Percentiles rank a stretch among this genome's conserved stretches.
Evolutionary conservation across 2,329 filamentous ascomycete genomes (phyloP).

Genomic region (Fusarium dlaminii): DNA sequence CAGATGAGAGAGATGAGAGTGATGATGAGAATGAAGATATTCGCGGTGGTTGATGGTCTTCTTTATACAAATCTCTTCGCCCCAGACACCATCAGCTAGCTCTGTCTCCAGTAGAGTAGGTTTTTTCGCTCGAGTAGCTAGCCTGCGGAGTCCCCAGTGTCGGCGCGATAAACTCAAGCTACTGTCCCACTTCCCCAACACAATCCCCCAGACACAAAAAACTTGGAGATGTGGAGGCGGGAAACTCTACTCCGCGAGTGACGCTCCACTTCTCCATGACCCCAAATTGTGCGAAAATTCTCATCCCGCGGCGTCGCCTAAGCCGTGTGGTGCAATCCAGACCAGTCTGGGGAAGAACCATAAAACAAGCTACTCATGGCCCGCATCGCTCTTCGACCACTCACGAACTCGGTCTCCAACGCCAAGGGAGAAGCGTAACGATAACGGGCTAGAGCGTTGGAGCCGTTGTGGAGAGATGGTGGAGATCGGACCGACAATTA

Average conservation of each 20-base stretch:
- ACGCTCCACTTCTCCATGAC: conserved; percentile 20
- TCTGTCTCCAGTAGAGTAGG: not conserved
- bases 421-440: not conserved
- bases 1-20: conserved; percentile 12
- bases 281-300: conserved; percentile 2
- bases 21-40: conserved; percentile 8
- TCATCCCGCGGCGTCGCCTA: conserved; percentile 10
- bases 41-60: not conserved
- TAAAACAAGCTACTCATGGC: conserved; percentile 28
- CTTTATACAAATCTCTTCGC: conserved; percentile 26
- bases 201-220: conserved; percentile 16
- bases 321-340: conserved; percentile 6
- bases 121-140: not conserved
- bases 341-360: conserved; percentile 33
- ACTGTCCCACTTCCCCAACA: conserved; percentile 30
- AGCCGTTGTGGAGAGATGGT: conserved; percentile 13
- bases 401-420: not conserved
- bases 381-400: not conserved
- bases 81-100: not conserved
- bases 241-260: not conserved
- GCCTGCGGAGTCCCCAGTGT: not conserved
- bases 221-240: conserved; percentile 21
- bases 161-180: conserved; percentile 1
- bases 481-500: conserved; percentile 27
- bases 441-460: not conserved